These are phyloP conservation scores for Trichophyton benhamiae DNA, from an alignment of 2,329 filamentous ascomycete species.

Conservation along the genomic window DNA sequence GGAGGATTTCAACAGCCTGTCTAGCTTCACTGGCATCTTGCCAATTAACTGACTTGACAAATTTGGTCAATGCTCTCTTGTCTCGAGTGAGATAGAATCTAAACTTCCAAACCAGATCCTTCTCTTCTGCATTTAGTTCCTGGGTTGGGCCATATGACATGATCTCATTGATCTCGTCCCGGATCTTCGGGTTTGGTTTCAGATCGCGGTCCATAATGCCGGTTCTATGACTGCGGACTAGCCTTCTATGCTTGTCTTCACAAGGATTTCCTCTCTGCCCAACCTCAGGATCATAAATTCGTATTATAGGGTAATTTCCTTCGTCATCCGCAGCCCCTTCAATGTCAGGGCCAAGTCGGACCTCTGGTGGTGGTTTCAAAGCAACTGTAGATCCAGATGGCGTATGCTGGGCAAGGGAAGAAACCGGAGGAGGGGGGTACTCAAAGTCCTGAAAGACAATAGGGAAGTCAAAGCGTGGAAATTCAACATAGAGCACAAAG, in stretches of 20 bases:
- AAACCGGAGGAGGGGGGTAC: slow-evolving; percentile 74
- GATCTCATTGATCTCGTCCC: slow-evolving; percentile 84
- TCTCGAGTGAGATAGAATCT: slow-evolving; percentile 86
- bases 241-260: slow-evolving; percentile 82
- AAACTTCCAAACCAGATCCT: slow-evolving; percentile 95
- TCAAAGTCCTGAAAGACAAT: slow-evolving; percentile 91
- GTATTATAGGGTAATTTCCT: slow-evolving; percentile 50
- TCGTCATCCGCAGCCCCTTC: slow-evolving; percentile 48
- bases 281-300: slow-evolving; percentile 87
- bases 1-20: slow-evolving; percentile 78
- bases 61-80: slow-evolving; percentile 86
- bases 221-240: slow-evolving; percentile 85
- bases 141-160: slow-evolving; percentile 90
- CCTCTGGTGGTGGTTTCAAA: slow-evolving; percentile 70
- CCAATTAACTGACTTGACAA: slow-evolving; percentile 97
- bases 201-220: slow-evolving; percentile 90
- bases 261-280: slow-evolving; percentile 83
- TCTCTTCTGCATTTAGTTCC: slow-evolving; percentile 75
- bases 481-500: slow-evolving; percentile 78
- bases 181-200: slow-evolving; percentile 89
- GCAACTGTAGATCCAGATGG: slow-evolving; percentile 56
- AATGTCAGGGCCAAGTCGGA: slow-evolving; percentile 82
- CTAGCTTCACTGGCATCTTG: slow-evolving; percentile 70
- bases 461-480: slow-evolving; percentile 89
- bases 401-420: slow-evolving; percentile 54